Evolutionary conservation across 495 filamentous ascomycete genomes (phyloP).

Genomic region (Daldinia bambusicola): DNA sequence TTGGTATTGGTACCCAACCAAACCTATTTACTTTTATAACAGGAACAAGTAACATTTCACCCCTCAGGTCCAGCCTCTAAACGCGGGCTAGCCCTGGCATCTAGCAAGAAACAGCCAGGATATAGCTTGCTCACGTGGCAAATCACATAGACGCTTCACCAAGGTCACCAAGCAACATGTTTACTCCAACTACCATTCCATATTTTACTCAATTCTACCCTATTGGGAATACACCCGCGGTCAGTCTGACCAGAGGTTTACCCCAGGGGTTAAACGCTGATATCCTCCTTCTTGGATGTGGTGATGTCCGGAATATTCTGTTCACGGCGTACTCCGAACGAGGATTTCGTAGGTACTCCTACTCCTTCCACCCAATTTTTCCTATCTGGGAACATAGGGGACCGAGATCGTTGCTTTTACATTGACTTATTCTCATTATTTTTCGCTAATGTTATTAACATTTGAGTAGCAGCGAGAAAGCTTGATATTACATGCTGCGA

Average conservation of each 20-base stretch:
- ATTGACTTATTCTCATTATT: neutral
- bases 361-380: neutral
- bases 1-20: neutral
- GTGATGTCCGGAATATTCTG: conserved; percentile 48
- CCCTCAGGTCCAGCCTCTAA: neutral
- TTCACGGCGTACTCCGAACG: conserved; percentile 46
- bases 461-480: conserved; percentile 27
- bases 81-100: neutral
- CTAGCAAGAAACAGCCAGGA: neutral
- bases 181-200: conserved; percentile 20
- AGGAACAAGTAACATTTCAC: neutral
- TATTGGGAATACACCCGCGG: conserved; percentile 46
- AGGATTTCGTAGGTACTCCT: conserved; percentile 33
- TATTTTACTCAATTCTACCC: conserved; percentile 35
- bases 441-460: conserved; percentile 11
- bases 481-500: conserved; percentile 51
- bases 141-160: neutral
- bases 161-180: conserved; percentile 18
- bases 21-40: neutral
- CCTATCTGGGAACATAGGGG: neutral
- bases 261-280: conserved; percentile 43
- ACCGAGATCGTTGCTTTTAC: too few relatives aligned
- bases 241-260: conserved; percentile 44
- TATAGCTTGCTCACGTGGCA: neutral
- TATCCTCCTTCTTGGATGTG: conserved; percentile 51